Conservation (phyloP, 176 grass and related monocot species). For the Avena insularis region DNA sequence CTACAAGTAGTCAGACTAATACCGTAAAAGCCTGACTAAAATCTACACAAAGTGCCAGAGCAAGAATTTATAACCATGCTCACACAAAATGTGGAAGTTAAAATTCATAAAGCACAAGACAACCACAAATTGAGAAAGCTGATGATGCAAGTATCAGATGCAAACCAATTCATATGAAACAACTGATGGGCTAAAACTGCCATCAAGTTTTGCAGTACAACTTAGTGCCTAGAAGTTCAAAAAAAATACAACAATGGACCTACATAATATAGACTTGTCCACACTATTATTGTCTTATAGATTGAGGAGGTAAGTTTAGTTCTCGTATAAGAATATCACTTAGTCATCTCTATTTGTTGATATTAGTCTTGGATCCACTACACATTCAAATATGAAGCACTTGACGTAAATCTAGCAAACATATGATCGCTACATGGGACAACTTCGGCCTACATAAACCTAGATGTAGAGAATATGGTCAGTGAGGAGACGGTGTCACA, state of each 20-base stretch:
- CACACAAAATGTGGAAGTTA: not conserved
- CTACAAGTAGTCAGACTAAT: no score
- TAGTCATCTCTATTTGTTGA: not conserved
- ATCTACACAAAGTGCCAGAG: not conserved
- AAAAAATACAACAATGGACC: conserved; percentile 5
- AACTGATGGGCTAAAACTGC: no score
- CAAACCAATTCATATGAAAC: conserved; percentile 16
- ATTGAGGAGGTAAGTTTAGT: conserved; percentile 10
- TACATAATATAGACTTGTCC: not conserved
- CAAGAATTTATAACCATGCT: conserved; percentile 14
- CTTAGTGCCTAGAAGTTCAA: not conserved
- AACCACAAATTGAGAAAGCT: not conserved
- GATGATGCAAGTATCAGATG: no score
- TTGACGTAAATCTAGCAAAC: not conserved
- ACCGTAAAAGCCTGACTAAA: no score
- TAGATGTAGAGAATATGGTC: not conserved
- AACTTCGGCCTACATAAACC: conserved; percentile 13
- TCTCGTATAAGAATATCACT: conserved; percentile 17
- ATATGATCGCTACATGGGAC: not conserved
- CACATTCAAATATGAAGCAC: conserved; percentile 5
- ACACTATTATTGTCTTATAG: not conserved
- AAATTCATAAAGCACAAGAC: conserved; percentile 16
- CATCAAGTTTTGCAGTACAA: no score
- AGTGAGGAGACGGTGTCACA: not conserved
- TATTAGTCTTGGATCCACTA: conserved; percentile 18